Conservation (phyloP, 345 rosid species). For the Geranium brycei region DNA sequence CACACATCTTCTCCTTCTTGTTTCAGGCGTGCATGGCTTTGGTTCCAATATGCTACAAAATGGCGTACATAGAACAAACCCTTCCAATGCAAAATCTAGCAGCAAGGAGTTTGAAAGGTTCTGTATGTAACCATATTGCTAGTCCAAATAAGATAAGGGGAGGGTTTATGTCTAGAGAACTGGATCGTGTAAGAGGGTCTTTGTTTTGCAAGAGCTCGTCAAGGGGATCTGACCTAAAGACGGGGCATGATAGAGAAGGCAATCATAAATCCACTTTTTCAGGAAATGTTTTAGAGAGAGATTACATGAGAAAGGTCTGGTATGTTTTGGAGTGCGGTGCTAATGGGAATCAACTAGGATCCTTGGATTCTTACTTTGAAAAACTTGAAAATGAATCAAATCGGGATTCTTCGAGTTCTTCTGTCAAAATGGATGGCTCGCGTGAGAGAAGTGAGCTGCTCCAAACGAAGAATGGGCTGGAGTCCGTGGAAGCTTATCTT, state of each 20-base stretch:
- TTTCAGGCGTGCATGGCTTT: constrained; percentile 37
- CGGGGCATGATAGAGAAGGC: constrained; percentile 7
- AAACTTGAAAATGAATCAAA: constrained; percentile 23
- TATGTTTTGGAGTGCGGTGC: constrained; percentile 19
- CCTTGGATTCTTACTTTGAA: constrained; percentile 60
- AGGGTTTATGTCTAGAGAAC: not conserved
- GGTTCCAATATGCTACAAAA: constrained; percentile 32
- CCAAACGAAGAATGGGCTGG: constrained; percentile 15
- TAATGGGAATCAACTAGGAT: constrained; percentile 28
- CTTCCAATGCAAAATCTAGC: constrained; percentile 10
- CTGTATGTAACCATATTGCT: constrained; percentile 12
- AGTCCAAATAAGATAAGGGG: not conserved
- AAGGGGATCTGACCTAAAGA: constrained; percentile 1
- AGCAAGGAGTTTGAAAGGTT: constrained; percentile 13
- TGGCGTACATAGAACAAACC: constrained; percentile 22
- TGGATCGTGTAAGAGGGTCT: not conserved
- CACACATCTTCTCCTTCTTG: not conserved
- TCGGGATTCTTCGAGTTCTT: constrained; percentile 13
- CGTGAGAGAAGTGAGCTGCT: constrained; percentile 11
- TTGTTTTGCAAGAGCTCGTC: not conserved
- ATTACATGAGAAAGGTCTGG: constrained; percentile 5
- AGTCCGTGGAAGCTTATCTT: constrained; percentile 20
- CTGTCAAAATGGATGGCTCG: constrained; percentile 6
- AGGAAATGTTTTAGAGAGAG: not conserved
- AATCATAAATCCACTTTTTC: constrained; percentile 4